Base-by-base conservation (phyloP, 2,329 filamentous ascomycete species). In the Colletotrichum sublineola region DNA sequence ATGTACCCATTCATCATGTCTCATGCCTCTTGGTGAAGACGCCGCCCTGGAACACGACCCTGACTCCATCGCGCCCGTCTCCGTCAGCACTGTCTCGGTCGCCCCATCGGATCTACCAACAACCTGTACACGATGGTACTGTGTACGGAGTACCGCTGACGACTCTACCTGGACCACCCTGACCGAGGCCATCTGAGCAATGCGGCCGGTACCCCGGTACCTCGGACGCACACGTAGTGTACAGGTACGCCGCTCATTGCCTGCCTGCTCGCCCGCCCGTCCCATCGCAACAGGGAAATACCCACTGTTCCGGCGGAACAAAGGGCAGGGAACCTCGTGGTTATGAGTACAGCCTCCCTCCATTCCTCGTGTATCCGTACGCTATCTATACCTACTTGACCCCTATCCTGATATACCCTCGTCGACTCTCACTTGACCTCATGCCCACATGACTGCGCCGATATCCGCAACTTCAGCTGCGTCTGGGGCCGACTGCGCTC, bases 301-400 rank as follows among this genome's bases (percentile, higher is more conserved):
- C 55, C 66, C 60, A 73, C 67, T 73, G 40, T 72, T 72, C 66
- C 69, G 66, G 60, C 69, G 55, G 40, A 40, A 73, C 70, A 73
- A 70, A 73, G 67, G 52, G n/a, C 60, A 64, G 52, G 62, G 62
- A 64, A 64, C 62, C 62, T 64, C 50, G 18, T 31, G 38, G 24
- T 64, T 36, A 24, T 55, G 62, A 53, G 48, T 55, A 48, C 33
- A 40, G 46, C 46, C 62, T 64, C 62, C 42, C 48, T 31, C 33
- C 24, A 9, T 52, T 55, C 61, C 53, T 63, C 48, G 5, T 63
- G 61, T 53, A 64, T 15, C 36, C 33, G 14, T 64, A 58, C 55
- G 46, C 9, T 24, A 48, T 12, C 20, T 11, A 15, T 48, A 48
- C 46, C 9, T 38, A 11, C 24, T n/a, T 57, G n/a, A 29, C 48